A percentile compares a stretch with the other conserved stretches of the same genome.
Evolutionary conservation across 129 eudicot genomes (phyloP).

Genomic region (Flaveria bidentis): DNA sequence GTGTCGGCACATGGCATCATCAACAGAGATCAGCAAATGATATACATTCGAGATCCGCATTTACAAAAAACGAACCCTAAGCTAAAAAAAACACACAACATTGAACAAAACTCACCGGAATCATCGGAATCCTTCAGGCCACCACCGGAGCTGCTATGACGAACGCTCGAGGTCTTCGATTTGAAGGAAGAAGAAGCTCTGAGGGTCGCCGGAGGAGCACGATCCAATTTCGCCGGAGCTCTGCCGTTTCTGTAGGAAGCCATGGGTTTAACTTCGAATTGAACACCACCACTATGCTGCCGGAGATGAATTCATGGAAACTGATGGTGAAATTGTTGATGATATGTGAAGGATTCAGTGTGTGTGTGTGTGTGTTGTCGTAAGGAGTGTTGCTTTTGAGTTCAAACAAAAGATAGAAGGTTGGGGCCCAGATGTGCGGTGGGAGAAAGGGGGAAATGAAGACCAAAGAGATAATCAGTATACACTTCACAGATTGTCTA

Average conservation of each 20-base stretch:
- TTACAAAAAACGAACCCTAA: not conserved
- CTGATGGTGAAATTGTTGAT: not conserved
- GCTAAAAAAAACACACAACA: not conserved
- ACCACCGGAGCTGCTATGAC: slow-evolving; percentile 59
- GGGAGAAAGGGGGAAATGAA: slow-evolving; percentile 27
- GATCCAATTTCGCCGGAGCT: slow-evolving; percentile 44
- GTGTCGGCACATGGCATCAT: slow-evolving; percentile 8
- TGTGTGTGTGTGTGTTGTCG: not conserved
- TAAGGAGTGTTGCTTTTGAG: slow-evolving; percentile 13
- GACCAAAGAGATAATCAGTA: not conserved
- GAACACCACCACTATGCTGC: slow-evolving; percentile 11
- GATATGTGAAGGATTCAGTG: slow-evolving; percentile 3
- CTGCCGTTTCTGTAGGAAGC: slow-evolving; percentile 63
- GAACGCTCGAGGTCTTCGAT: slow-evolving; percentile 56
- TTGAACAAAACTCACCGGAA: slow-evolving; percentile 52
- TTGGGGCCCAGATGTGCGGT: slow-evolving; percentile 35
- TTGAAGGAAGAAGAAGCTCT: slow-evolving; percentile 67
- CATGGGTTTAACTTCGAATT: slow-evolving; percentile 22
- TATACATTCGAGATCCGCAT: slow-evolving; percentile 12
- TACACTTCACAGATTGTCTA: not conserved
- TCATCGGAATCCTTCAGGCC: slow-evolving; percentile 31
- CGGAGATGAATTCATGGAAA: slow-evolving; percentile 21
- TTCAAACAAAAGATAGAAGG: slow-evolving; percentile 28
- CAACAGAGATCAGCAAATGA: slow-evolving; percentile 5
- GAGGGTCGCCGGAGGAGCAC: slow-evolving; percentile 41